Conservation (phyloP, 768 basidiomycete species). For the Tulasnella sp. region DNA sequence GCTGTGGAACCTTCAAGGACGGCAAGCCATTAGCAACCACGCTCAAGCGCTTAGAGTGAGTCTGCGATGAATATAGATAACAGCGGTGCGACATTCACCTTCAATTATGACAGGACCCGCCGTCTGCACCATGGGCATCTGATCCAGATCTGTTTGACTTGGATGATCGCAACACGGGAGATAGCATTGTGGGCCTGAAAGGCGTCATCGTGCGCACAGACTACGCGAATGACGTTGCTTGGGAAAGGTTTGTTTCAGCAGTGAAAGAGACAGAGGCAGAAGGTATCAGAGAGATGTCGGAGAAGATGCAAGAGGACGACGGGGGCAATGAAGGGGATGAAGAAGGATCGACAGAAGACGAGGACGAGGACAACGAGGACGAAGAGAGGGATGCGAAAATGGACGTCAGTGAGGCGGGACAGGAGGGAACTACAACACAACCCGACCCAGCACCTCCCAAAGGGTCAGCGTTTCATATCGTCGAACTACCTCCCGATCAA, state of each 20-base stretch:
- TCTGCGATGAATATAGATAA: not conserved
- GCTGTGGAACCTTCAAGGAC: conserved; percentile 1
- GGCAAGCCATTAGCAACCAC: not conserved
- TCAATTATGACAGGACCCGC: not conserved
- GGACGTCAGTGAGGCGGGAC: conserved; percentile 22
- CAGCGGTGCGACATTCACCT: not conserved
- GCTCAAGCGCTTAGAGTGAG: not conserved
- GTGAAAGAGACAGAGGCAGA: conserved; percentile 49
- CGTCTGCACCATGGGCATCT: conserved; percentile 3
- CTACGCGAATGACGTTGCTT: conserved; percentile 53
- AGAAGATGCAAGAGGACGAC: not conserved
- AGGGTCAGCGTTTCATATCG: conserved; percentile 36
- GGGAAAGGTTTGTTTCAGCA: conserved; percentile 41
- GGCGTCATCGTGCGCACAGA: conserved; percentile 65
- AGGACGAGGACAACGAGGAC: conserved; percentile 21
- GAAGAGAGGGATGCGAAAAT: conserved; percentile 19
- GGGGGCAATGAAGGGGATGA: not conserved
- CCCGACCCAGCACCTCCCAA: conserved; percentile 26
- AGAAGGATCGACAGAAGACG: conserved; percentile 3
- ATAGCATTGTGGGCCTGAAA: not conserved
- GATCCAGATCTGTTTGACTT: conserved; percentile 14
- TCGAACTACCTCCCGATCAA: conserved; percentile 37
- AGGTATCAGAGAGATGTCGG: conserved; percentile 15
- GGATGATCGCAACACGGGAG: not conserved
- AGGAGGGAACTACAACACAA: conserved; percentile 20